phyloP scores from a whole-genome alignment of 2,329 filamentous ascomycete species.

The Onygena corvina region DNA sequence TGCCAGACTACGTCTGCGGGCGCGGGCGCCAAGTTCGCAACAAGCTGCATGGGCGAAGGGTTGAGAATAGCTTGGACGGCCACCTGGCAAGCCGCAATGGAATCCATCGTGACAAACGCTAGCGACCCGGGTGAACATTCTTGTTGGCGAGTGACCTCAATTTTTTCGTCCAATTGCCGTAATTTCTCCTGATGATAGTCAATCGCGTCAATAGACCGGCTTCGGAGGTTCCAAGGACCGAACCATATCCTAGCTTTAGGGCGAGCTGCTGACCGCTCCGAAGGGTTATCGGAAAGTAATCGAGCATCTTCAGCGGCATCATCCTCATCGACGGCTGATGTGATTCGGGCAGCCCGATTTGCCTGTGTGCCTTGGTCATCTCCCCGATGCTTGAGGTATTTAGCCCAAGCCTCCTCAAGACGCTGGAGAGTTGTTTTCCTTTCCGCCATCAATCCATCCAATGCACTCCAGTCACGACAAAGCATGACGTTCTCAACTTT shows the following conservation, averaged over 20 bases:
- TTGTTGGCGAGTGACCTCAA: slow-evolving; percentile 57
- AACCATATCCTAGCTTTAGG: slow-evolving; percentile 67
- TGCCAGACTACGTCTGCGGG: slow-evolving; percentile 90
- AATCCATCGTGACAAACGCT: slow-evolving; percentile 96
- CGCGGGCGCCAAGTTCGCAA: slow-evolving; percentile 75
- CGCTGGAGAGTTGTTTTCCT: slow-evolving; percentile 55
- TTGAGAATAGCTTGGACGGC: slow-evolving; percentile 89
- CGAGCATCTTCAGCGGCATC: slow-evolving; percentile 27
- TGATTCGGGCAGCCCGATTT: slow-evolving; percentile 27
- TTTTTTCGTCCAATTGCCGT: slow-evolving; percentile 62
- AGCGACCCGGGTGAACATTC: slow-evolving; percentile 67
- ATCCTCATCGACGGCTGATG: neutral
- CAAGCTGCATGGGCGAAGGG: slow-evolving; percentile 69
- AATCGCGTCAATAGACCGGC: slow-evolving; percentile 71
- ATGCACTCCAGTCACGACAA: slow-evolving; percentile 71
- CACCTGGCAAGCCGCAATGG: slow-evolving; percentile 85
- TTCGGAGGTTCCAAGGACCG: slow-evolving; percentile 60
- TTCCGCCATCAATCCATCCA: slow-evolving; percentile 62
- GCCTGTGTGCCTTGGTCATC: slow-evolving; percentile 34
- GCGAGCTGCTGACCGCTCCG: slow-evolving; percentile 38
- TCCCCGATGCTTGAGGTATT: slow-evolving; percentile 51
- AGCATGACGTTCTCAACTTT: slow-evolving; percentile 78
- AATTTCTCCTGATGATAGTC: slow-evolving; percentile 88
- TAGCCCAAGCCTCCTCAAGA: slow-evolving; percentile 74
- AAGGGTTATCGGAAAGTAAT: slow-evolving; percentile 36